Conservation (phyloP, 2,329 filamentous ascomycete genomes). For the Rachicladosporium sp. region DNA sequence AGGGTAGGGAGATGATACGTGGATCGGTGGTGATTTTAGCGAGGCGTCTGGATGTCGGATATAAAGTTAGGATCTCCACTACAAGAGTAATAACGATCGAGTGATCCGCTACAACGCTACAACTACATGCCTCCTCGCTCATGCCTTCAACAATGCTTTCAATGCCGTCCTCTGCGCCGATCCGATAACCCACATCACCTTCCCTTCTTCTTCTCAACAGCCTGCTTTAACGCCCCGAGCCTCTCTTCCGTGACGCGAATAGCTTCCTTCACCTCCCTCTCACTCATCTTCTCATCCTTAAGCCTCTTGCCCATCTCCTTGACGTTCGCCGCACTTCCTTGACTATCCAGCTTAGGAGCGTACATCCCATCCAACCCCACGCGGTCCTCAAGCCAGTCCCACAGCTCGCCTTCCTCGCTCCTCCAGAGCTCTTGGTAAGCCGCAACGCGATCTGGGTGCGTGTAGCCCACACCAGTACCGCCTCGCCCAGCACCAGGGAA, state of each 20-base stretch:
- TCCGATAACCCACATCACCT: conserved; percentile 2
- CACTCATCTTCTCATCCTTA: conserved; percentile 56
- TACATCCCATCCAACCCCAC: conserved; percentile 53
- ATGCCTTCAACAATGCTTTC: not conserved
- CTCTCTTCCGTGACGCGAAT: conserved; percentile 80
- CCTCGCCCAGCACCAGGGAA: conserved; percentile 19
- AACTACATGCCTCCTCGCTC: too few relatives aligned
- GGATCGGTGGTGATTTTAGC: too few relatives aligned
- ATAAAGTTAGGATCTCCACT: too few relatives aligned
- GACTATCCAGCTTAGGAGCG: conserved; percentile 13
- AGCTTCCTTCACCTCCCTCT: conserved; percentile 68
- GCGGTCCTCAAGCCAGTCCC: conserved; percentile 86
- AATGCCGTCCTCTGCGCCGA: not conserved
- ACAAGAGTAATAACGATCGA: too few relatives aligned
- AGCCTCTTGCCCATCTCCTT: conserved; percentile 16
- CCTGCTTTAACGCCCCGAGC: conserved; percentile 61
- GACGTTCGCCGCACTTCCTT: conserved; percentile 17
- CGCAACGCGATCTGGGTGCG: conserved; percentile 50
- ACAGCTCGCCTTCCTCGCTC: conserved; percentile 74
- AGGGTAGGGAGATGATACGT: too few relatives aligned
- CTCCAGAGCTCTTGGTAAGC: conserved; percentile 93
- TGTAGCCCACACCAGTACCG: conserved; percentile 22
- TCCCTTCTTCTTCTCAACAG: conserved; percentile 48
- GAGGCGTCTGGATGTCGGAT: too few relatives aligned
- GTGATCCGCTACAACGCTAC: too few relatives aligned